These are phyloP conservation scores for Stachybotrys chartarum DNA, from an alignment of 2,329 filamentous ascomycete species.

Conservation along the genomic window DNA sequence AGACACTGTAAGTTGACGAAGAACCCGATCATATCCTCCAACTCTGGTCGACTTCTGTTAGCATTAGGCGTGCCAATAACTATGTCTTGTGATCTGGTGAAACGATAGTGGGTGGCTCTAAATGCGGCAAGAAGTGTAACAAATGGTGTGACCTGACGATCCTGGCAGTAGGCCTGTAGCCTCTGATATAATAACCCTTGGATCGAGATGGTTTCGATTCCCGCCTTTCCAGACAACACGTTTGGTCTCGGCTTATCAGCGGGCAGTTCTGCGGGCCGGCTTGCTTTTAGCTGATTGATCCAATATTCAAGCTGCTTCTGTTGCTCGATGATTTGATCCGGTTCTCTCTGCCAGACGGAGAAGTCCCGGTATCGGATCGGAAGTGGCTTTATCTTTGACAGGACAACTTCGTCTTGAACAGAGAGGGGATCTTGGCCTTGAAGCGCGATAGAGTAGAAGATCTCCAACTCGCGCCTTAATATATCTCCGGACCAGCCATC, in stretches of 20 bases:
- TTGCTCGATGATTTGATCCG: slow-evolving; percentile 4
- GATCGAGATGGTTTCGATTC: slow-evolving; percentile 2
- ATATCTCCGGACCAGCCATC: slow-evolving; percentile 15
- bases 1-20: slow-evolving; percentile 16
- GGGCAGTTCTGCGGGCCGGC: slow-evolving; percentile 5
- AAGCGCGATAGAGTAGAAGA: slow-evolving; percentile 8
- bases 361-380: slow-evolving; percentile 17
- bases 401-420: slow-evolving; percentile 5
- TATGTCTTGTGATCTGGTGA: slow-evolving; percentile 12
- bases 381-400: slow-evolving; percentile 7
- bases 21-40: slow-evolving; percentile 11
- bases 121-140: slow-evolving; percentile 13
- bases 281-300: slow-evolving; percentile 1
- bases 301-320: slow-evolving; percentile 10
- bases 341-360: slow-evolving; percentile 10
- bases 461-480: slow-evolving; percentile 4
- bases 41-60: slow-evolving; percentile 7
- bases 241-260: slow-evolving; percentile 5
- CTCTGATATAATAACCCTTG: slow-evolving; percentile 1
- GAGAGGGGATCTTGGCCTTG: slow-evolving; percentile 7
- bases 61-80: slow-evolving; percentile 12
- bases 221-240: slow-evolving; percentile 6
- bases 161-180: slow-evolving; percentile 6
- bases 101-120: slow-evolving; percentile 13
- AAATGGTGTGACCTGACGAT: slow-evolving; percentile 2